Evolutionary conservation across 2,329 filamentous ascomycete species (phyloP).

Genomic region (Clathrospora elynae): DNA sequence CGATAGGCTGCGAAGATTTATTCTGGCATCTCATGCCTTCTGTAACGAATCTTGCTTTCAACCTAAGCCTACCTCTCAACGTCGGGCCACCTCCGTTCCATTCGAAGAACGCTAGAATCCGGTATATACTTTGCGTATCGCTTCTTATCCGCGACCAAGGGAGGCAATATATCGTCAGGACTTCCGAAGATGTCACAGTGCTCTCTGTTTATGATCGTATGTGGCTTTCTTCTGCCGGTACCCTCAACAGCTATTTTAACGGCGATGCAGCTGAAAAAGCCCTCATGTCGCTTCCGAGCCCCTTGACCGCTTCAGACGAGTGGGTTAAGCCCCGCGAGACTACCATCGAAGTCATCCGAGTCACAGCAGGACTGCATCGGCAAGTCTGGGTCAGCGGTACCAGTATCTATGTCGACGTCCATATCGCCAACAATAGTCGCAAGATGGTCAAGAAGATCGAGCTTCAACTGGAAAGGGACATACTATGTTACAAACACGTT

Average conservation of each 20-base stretch:
- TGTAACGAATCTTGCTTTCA: constrained; percentile 56
- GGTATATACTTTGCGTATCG: constrained; percentile 57
- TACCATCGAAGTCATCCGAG: constrained; percentile 51
- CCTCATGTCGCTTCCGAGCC: constrained; percentile 58
- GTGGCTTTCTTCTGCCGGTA: constrained; percentile 15
- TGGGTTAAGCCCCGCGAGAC: constrained; percentile 49
- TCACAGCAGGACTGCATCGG: constrained; percentile 61
- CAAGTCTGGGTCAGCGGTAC: constrained; percentile 64
- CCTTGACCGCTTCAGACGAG: constrained; percentile 57
- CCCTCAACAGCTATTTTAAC: constrained; percentile 12
- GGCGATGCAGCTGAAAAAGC: constrained; percentile 56
- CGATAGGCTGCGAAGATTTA: constrained; percentile 45
- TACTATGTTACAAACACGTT: constrained; percentile 58
- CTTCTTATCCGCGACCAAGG: constrained; percentile 55
- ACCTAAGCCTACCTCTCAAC: constrained; percentile 59
- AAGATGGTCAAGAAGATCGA: constrained; percentile 58
- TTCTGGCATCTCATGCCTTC: constrained; percentile 59
- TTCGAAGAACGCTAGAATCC: constrained; percentile 58
- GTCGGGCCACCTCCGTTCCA: constrained; percentile 61
- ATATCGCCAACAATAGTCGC: constrained; percentile 57
- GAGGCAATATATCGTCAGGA: constrained; percentile 56
- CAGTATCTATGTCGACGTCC: constrained; percentile 60
- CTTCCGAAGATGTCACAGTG: constrained; percentile 57
- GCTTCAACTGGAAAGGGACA: constrained; percentile 57
- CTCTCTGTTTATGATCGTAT: constrained; percentile 61